Base-by-base conservation (phyloP, 768 basidiomycete species). In the Xerocomellus dryophilus region DNA sequence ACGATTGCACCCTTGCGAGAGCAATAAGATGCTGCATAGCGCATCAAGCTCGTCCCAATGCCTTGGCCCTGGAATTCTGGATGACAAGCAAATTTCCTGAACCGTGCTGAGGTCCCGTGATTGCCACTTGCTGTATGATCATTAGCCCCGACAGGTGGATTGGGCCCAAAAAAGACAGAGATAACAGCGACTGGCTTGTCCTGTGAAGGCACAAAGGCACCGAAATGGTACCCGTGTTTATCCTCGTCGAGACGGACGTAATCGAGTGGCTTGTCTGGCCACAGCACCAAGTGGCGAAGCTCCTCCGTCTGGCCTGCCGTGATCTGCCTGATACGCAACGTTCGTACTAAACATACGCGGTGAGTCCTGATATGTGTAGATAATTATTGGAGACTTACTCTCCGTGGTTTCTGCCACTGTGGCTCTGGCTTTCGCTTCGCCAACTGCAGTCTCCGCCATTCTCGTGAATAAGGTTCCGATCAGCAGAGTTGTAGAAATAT, bases 21-120 rank as follows among this genome's bases (percentile, higher is more conserved):
- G 58, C 64, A 68, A 20, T 76, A 77, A 29, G 74, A 63, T 23
- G 76, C 72, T 17, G 59, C 76, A 66, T 44, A 64, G 46, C 47
- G 57, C 36, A 88, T 69, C 41, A 84, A 72, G 45, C 62, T 67
- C 23, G 79, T 77, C 32, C 81, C 82, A 54, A 86, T 72, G 23
- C 83, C 83, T 56, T 61, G 74, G 20, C 78, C 74, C 68, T 83
- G 83, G 61, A 75, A 73, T n/a, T 65, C 57, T 31, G 74, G 71
- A 42, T 77, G 72, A 67, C 81, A 85, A 17, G 83, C 79, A 62
- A 85, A 86, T 62, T 85, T 85, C 56, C 82, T 73, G 69, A 85
- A 84, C 27, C 81, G 76, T 20, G 76, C 75, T 15, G 66, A 47
- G 49, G 50, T 52, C 45, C 25, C 23, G 47, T 48, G 51, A 31